These are phyloP conservation scores for Wallacemonas rigidus DNA, from an alignment of 208 protist genomes.

Conservation along the genomic window DNA sequence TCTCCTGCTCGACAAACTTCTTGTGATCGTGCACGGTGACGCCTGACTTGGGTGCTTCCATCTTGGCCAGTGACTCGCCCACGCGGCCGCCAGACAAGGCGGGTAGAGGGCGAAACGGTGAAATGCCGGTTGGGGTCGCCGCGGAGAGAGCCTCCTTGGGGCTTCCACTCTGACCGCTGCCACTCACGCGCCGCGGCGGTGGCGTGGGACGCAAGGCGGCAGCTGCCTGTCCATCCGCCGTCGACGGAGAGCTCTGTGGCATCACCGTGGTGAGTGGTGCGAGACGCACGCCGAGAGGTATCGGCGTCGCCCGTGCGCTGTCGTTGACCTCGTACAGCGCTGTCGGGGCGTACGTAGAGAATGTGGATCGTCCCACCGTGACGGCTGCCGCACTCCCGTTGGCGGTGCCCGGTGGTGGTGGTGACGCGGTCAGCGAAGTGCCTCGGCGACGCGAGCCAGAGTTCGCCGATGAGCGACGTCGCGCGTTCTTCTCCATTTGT, in stretches of 20 bases:
- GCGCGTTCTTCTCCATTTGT: background rate
- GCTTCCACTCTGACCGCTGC: background rate
- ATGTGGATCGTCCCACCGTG: constrained; percentile 6
- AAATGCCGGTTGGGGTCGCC: background rate
- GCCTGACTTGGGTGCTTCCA: constrained; percentile 10
- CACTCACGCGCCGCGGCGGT: background rate
- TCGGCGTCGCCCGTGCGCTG: constrained; percentile 5
- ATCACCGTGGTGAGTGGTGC: constrained; percentile 20
- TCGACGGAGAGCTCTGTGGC: background rate
- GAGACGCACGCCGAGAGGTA: constrained; percentile 33
- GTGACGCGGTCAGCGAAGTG: background rate
- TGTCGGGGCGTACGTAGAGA: constrained; percentile 48
- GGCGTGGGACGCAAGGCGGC: constrained; percentile 10
- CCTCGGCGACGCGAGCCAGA: background rate
- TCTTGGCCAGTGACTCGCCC: constrained; percentile 9
- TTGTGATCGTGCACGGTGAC: constrained; percentile 17
- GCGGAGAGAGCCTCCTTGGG: background rate
- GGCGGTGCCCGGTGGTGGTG: background rate
- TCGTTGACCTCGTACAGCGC: constrained; percentile 2
- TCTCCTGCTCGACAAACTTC: constrained; percentile 16
- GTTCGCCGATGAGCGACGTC: background rate
- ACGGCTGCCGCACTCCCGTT: background rate
- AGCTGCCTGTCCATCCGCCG: no score
- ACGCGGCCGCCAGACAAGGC: constrained; percentile 18
- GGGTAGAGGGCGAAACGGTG: constrained; percentile 14